These are phyloP conservation scores for Botrytis medusae DNA, from an alignment of 2,329 filamentous ascomycete genomes.

Conservation along the genomic window DNA sequence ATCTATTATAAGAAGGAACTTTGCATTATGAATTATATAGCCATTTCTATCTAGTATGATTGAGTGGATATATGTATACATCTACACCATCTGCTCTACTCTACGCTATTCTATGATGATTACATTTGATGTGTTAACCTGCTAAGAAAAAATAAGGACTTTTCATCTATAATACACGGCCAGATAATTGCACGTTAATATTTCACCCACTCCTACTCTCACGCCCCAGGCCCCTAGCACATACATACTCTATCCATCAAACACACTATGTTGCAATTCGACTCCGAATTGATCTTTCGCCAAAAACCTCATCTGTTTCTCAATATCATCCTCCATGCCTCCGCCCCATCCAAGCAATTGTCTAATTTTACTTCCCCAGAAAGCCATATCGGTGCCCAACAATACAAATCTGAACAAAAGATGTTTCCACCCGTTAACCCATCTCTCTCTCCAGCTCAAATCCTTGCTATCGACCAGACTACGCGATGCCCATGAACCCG, in stretches of 20 bases:
- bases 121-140: background rate
- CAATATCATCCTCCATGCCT: constrained; percentile 94
- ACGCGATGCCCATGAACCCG: constrained; percentile 82
- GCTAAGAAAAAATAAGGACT: background rate
- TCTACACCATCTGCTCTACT: background rate
- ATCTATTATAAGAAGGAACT: background rate
- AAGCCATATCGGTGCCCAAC: constrained; percentile 73
- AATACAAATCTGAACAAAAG: constrained; percentile 79
- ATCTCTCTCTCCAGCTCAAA: constrained; percentile 60
- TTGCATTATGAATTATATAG: background rate
- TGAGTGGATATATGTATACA: background rate
- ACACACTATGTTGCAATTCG: constrained; percentile 83
- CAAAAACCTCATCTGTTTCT: constrained; percentile 81
- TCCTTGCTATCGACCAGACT: constrained; percentile 76
- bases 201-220: background rate
- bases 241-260: constrained; percentile 64
- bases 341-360: constrained; percentile 75
- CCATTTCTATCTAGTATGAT: background rate
- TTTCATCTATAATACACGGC: background rate
- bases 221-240: background rate
- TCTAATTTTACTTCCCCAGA: constrained; percentile 75
- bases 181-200: background rate
- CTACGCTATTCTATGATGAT: background rate
- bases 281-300: constrained; percentile 84
- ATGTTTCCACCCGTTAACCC: constrained; percentile 72